phyloP scores from a whole-genome alignment of 139 green algal genomes.

The Coelastrella sp. region DNA sequence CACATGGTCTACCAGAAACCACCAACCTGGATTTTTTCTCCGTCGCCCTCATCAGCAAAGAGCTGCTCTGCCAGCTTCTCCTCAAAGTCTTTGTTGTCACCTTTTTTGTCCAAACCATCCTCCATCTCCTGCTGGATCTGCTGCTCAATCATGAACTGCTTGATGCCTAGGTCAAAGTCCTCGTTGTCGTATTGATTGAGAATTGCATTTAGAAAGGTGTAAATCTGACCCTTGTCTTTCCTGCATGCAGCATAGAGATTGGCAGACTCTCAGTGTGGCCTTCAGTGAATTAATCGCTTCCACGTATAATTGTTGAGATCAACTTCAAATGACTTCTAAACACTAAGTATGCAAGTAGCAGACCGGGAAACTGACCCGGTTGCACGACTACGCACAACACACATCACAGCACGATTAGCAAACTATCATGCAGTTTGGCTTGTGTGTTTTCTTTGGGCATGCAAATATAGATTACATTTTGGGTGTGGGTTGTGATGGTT shows the following conservation, averaged over 20 bases:
- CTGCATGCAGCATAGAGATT: conserved; percentile 22
- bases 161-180: conserved; percentile 78
- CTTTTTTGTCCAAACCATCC: conserved; percentile 49
- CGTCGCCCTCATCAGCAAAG: conserved; percentile 61
- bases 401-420: too few relatives aligned
- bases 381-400: too few relatives aligned
- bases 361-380: too few relatives aligned
- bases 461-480: too few relatives aligned
- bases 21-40: conserved; percentile 53
- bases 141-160: conserved; percentile 78
- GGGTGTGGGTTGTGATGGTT: too few relatives aligned
- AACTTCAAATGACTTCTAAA: too few relatives aligned
- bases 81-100: conserved; percentile 67
- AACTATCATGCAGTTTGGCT: too few relatives aligned
- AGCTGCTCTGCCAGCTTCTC: conserved; percentile 70
- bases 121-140: conserved; percentile 53
- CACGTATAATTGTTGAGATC: too few relatives aligned
- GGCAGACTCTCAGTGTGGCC: too few relatives aligned
- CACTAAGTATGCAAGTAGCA: too few relatives aligned
- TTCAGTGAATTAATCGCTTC: too few relatives aligned
- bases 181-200: conserved; percentile 72
- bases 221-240: conserved; percentile 38
- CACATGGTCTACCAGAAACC: neutral
- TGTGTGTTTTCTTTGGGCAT: too few relatives aligned
- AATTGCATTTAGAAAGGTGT: conserved; percentile 58